Base-by-base conservation (phyloP, 345 rosid genomes). In the Camelina sativa region DNA sequence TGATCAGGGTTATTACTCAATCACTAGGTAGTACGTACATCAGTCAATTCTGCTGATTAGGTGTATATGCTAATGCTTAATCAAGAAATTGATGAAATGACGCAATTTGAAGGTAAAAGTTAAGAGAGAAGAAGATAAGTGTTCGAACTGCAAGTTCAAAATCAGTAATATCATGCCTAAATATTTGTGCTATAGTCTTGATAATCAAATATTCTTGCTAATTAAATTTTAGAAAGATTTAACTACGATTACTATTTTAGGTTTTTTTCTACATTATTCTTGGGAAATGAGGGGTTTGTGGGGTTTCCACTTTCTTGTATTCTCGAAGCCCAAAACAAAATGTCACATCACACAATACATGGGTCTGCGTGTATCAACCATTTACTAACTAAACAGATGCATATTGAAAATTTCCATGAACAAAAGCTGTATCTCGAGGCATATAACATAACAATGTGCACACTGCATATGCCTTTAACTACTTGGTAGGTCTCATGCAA, bases 321-420 rank as follows among this genome's bases (percentile, higher is more conserved):
- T 47, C n/a, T 65, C 67, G 70, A 65, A 32, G 44, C 58, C 58
- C 54, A 34, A 65, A 65, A 48, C 8, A 66, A 34, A 50, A 66
- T 66, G 59, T 66, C 59, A 34, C 59, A 19, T 50, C 71, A 22
- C 35, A 52, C 30, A 28, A 3, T 28, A 28, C 30, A 28, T 51
- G 54, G 69, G 41, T 64, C 55, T 23, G 30, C 55, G 25, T 64
- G 55, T 46, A 50, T 12, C 30, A 28, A 50, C 59, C n/a, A 47
- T 65, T 65, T 64, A n/a, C 51, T 22, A 62, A 38, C 43, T 23
- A 43, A 5, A 47, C 23, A 46, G 6, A 63, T 44, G 20, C 32
- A 56, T 12, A 61, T 12, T 61, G 47, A 19, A 17, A 40, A 19
- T 44, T 38, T 35, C 6, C 28, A 40, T 11, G 50, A 40, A 20